Conservation (phyloP, 768 basidiomycete genomes). For the Podaxis sp. region DNA sequence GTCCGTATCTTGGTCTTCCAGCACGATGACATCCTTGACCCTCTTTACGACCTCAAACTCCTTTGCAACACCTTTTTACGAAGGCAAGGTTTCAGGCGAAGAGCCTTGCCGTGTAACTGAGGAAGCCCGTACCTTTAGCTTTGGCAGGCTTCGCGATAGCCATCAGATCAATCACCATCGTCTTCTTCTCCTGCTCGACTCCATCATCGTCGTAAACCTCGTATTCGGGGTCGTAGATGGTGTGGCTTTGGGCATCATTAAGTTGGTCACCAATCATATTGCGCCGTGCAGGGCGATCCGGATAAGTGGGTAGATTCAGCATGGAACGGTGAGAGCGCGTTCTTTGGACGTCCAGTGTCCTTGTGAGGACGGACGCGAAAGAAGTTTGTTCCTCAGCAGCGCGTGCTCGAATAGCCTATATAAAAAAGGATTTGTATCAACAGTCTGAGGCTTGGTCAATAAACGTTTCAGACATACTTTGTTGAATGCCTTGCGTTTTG, state of each 20-base stretch:
- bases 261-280: background rate
- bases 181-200: background rate
- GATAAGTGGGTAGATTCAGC: slow-evolving; percentile 9
- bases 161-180: slow-evolving; percentile 12
- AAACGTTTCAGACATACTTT: background rate
- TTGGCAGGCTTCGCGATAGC: slow-evolving; percentile 14
- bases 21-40: slow-evolving; percentile 7
- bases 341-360: background rate
- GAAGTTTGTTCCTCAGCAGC: slow-evolving; percentile 10
- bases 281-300: background rate
- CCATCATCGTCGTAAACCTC: background rate
- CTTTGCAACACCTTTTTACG: slow-evolving; percentile 5
- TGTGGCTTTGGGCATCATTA: background rate
- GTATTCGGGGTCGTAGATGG: background rate
- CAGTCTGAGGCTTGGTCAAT: background rate
- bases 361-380: slow-evolving; percentile 8
- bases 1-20: slow-evolving; percentile 1
- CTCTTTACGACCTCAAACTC: slow-evolving; percentile 12
- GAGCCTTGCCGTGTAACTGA: background rate
- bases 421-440: too few relatives aligned
- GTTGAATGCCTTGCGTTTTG: slow-evolving; percentile 13
- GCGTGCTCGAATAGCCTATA: slow-evolving; percentile 11
- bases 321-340: slow-evolving; percentile 10
- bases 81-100: background rate
- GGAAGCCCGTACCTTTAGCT: slow-evolving; percentile 3